Evolutionary conservation across 2,329 filamentous ascomycete genomes (phyloP), one percentile per base, ranked within the genome.

Genomic region (Daldinia sp.): DNA sequence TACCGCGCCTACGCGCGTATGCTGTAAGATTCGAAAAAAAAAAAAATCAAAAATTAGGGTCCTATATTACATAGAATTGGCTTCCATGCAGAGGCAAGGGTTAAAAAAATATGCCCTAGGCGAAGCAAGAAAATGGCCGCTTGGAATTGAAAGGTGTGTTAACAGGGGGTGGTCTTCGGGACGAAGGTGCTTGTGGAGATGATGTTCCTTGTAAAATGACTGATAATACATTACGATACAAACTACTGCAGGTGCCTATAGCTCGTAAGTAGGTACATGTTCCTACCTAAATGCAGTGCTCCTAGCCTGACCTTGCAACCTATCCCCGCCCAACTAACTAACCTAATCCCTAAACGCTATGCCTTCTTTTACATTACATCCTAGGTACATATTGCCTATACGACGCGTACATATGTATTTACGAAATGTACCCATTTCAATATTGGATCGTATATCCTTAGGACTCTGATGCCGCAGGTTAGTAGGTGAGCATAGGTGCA

Each of bases 121-220:
- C 48, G 55, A 60, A 57, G 56, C 32, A 60, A 55, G 55, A 49
- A 30, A 47, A 64, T 54, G 54, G 43, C 35, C 35, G 50, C 50
- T 53, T 53, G 54, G 17, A 48, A 65, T 41, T 27, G 47, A 43
- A 54, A 57, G 56, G 63, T 45, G 66, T 61, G 39, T 57, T 56
- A 39, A 54, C 64, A 65, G 64, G 66, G 64, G 57, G 27, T 57
- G 61, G 30, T 63, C 59, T 48, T 67, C 57, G 65, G 67, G 63
- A 68, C 58, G 56, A 64, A 61, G 23, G 23, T 63, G 58, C 61
- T 63, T 66, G 58, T 68, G 59, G 53, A 64, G 66, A 57, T 54
- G 34, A 41, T 21, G 35, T 54, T 39, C 55, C 63, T 64, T 69
- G 53, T 32, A 56, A 58, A 37, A 54, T 49, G 41, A 52, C 61